Base-by-base conservation (phyloP, 768 basidiomycete genomes). In the Boletus coccyginus region DNA sequence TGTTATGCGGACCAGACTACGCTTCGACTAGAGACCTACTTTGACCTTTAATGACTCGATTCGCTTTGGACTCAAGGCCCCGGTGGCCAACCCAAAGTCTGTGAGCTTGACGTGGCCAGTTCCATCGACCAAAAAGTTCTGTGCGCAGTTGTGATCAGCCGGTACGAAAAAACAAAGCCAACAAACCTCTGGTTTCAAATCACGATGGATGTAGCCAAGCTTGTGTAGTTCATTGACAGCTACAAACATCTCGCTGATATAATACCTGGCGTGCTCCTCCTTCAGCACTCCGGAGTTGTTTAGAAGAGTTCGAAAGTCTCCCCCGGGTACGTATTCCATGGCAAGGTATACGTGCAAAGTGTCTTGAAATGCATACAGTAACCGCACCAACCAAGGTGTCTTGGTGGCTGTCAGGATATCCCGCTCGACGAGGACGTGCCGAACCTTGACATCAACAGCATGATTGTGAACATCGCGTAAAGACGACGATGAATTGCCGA, bases 251-350 rank as follows among this genome's bases (percentile, higher is more conserved):
- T 99, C 96, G 57, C 89, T 85, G 66, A 98, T 96, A 73, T 99
- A 99, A 70, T 95, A 98, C 53, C 89, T 81, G 2, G 97, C 96
- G 65, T 98, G 93, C 66, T 98, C 94, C 69, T 98, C 95, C 70
- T 98, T 96, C 56, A 99, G 80, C 2, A 98, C 94, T 32, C 97
- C 97, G 0, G 95, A 94, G 70, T 98, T 99, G 75, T 98, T 99
- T 39, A 99, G 81, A 39, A 99, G 82, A 0, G 97, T 99, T 17
- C 97, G 84, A 77, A 99, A 99, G 70, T 99, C 97, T 47, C 97
- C 97, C 21, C 97, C 97, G 1, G 95, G 94, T 17, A 98, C 95
- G 69, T 97, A 98, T 78, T 98, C 95, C 96, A 98, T 98, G 2
- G 96, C 96, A 45, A 98, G 88, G 69, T 95, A 98, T 17, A 98